Conservation (phyloP, 768 basidiomycete species). For the Podaxis sp. region DNA sequence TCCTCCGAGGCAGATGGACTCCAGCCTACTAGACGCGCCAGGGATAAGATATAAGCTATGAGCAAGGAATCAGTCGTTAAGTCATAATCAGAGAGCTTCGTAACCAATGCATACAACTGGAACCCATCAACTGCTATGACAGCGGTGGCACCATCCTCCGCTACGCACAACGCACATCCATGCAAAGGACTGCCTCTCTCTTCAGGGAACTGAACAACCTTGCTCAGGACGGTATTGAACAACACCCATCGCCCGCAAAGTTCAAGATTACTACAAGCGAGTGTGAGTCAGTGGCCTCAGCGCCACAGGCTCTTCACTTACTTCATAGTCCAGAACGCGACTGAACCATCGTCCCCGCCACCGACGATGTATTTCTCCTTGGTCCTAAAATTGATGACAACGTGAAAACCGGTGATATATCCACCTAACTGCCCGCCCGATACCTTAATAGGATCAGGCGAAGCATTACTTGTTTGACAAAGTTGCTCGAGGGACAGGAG, state of each 20-base stretch:
- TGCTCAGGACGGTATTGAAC: conserved; percentile 64
- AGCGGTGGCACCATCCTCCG: conserved; percentile 80
- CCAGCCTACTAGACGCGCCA: conserved; percentile 69
- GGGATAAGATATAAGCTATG: conserved; percentile 79
- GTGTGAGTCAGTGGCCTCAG: neutral
- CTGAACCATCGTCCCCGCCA: conserved; percentile 76
- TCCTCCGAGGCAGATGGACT: conserved; percentile 60
- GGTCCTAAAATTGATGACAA: conserved; percentile 56
- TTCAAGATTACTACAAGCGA: conserved; percentile 51
- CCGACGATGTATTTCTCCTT: conserved; percentile 67
- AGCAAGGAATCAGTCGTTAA: neutral
- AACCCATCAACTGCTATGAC: conserved; percentile 74
- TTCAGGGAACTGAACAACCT: conserved; percentile 56
- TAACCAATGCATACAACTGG: conserved; percentile 60
- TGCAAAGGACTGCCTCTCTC: conserved; percentile 55
- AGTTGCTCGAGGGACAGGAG: conserved; percentile 45
- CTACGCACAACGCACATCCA: conserved; percentile 71
- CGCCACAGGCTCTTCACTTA: conserved; percentile 31
- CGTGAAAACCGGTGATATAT: conserved; percentile 48
- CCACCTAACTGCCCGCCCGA: conserved; percentile 52
- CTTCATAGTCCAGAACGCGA: conserved; percentile 73
- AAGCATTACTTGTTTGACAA: conserved; percentile 25
- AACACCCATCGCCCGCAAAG: conserved; percentile 71
- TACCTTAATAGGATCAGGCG: conserved; percentile 29
- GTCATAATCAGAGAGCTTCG: neutral